phyloP scores from a whole-genome alignment of 495 filamentous ascomycete species.

The Evernia prunastri region DNA sequence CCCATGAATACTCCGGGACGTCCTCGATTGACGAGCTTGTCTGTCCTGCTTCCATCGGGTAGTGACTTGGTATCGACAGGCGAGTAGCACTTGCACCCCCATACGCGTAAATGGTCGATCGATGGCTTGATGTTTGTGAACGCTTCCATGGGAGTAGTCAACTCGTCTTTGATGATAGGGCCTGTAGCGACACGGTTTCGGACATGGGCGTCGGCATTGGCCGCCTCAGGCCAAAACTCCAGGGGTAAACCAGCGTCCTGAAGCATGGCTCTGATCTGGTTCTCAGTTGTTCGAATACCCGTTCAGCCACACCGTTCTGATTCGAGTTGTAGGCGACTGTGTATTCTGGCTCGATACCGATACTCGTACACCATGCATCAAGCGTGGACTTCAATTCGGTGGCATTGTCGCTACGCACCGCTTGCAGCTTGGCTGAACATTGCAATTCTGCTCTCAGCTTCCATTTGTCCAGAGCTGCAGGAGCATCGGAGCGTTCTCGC shows the following conservation, averaged over 20 bases:
- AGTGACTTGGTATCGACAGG: constrained; percentile 6
- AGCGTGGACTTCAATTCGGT: not conserved
- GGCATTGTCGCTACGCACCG: constrained; percentile 10
- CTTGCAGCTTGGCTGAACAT: constrained; percentile 3
- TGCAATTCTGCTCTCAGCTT: not conserved
- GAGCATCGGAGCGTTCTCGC: not conserved
- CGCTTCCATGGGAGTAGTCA: not conserved
- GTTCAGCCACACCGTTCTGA: constrained; percentile 11
- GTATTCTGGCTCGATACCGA: constrained; percentile 8
- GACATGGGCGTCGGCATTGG: not conserved
- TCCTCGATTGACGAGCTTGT: constrained; percentile 13
- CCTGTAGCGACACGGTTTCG: too few relatives aligned
- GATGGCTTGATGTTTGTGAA: not conserved
- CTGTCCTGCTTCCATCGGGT: not conserved
- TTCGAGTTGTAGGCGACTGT: constrained; percentile 2
- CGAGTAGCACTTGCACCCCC: constrained; percentile 14
- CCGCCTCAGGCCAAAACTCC: constrained; percentile 12
- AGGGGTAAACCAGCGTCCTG: constrained; percentile 4
- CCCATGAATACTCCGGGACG: constrained; percentile 6
- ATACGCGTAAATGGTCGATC: constrained; percentile 12
- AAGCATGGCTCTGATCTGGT: constrained; percentile 4
- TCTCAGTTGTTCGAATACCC: constrained; percentile 11
- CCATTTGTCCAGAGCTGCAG: not conserved
- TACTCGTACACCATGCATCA: constrained; percentile 7
- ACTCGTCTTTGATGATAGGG: too few relatives aligned